phyloP scores from a whole-genome alignment of 2,329 filamentous ascomycete genomes.

The Coniella vitis region DNA sequence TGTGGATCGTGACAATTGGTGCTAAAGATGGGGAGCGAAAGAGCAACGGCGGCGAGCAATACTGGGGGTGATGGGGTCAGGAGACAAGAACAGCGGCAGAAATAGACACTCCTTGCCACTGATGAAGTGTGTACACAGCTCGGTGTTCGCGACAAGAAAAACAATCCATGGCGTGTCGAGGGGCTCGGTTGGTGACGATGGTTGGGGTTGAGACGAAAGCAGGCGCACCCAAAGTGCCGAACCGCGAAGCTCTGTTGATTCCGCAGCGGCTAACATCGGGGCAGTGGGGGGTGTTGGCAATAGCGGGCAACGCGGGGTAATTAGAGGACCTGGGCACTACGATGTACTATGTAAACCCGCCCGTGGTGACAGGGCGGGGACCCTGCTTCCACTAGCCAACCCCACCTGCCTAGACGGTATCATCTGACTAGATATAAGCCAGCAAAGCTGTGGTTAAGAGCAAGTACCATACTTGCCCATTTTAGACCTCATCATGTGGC shows the following conservation, averaged over 20 bases:
- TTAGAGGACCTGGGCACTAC: no score
- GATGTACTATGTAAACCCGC: no score
- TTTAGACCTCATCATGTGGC: no score
- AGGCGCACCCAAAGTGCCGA: not conserved
- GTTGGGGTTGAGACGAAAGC: not conserved
- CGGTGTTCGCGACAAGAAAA: not conserved
- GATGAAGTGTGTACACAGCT: no score
- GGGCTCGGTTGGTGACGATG: conserved; percentile 7
- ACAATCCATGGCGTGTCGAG: conserved; percentile 4
- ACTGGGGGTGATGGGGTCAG: no score
- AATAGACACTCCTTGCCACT: no score
- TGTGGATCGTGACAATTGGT: not conserved
- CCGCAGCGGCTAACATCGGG: conserved; percentile 16
- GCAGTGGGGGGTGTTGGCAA: conserved; percentile 10
- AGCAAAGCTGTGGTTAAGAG: not conserved
- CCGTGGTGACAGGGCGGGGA: no score
- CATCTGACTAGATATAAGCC: no score
- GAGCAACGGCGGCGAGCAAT: no score
- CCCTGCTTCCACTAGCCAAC: not conserved
- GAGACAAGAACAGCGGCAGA: no score
- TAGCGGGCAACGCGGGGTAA: not conserved
- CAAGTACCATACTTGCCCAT: no score
- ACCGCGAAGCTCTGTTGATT: not conserved
- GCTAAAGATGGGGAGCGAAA: not conserved
- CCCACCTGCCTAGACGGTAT: no score